Percentiles rank a stretch among this genome's conserved stretches.
phyloP scores from a whole-genome alignment of 1,284 basidiomycete species.

The Coniophora puteana region DNA sequence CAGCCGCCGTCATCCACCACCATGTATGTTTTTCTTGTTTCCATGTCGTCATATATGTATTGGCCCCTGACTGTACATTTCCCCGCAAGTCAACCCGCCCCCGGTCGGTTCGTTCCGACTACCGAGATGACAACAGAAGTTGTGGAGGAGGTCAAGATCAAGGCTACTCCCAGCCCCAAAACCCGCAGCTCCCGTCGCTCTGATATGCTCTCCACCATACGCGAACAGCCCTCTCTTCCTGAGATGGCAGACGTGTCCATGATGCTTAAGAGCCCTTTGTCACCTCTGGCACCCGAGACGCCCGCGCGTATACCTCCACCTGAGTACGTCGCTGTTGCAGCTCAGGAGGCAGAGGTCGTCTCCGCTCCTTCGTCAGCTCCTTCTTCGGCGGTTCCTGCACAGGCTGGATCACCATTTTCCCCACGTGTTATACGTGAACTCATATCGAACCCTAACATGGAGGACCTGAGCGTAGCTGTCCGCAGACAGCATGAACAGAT shows the following conservation, averaged over 20 bases:
- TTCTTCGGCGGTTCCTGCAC: too few species aligned
- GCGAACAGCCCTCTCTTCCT: slow-evolving; percentile 41
- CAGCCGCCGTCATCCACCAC: slow-evolving; percentile 28
- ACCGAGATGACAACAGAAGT: slow-evolving; percentile 16
- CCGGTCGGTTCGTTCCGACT: slow-evolving; percentile 13
- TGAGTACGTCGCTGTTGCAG: too few species aligned
- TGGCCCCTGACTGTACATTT: slow-evolving; percentile 5
- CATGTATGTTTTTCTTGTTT: slow-evolving; percentile 10
- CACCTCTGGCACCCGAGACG: slow-evolving; percentile 22
- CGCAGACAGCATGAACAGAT: neutral
- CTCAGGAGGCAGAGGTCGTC: too few species aligned
- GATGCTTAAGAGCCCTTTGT: slow-evolving; percentile 47
- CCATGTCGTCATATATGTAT: neutral
- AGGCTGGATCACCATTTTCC: too few species aligned
- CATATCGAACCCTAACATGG: neutral
- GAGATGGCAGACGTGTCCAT: slow-evolving; percentile 46
- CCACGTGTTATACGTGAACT: neutral
- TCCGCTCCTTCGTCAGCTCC: slow-evolving; percentile 30
- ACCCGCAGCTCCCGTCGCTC: slow-evolving; percentile 29
- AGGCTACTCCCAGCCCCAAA: slow-evolving; percentile 17
- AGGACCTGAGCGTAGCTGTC: neutral
- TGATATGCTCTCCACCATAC: slow-evolving; percentile 32
- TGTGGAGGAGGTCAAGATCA: slow-evolving; percentile 13
- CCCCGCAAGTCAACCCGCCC: slow-evolving; percentile 13
- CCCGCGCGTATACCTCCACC: too few species aligned